These are phyloP conservation scores for Albatrellus ellisii DNA, from an alignment of 768 basidiomycete genomes.

Conservation along the genomic window DNA sequence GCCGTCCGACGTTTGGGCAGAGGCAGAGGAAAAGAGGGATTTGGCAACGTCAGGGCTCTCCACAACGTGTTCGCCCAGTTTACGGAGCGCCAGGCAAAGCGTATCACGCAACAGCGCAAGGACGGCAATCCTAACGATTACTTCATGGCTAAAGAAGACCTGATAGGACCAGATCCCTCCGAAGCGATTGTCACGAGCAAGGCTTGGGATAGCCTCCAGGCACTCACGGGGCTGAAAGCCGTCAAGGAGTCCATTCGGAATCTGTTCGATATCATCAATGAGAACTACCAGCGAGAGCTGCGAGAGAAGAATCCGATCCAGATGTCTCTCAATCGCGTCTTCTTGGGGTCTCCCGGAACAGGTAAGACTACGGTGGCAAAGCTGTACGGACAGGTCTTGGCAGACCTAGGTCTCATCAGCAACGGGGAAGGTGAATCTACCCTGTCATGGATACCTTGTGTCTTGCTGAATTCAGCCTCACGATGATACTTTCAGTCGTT, in stretches of 20 bases:
- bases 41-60: constrained; percentile 56
- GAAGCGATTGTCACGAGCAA: constrained; percentile 29
- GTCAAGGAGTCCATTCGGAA: constrained; percentile 43
- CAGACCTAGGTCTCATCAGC: constrained; percentile 49
- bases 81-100: constrained; percentile 37
- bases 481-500: constrained; percentile 34
- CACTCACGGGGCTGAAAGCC: constrained; percentile 36
- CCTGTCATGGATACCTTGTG: background rate
- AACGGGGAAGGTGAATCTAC: constrained; percentile 52
- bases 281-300: constrained; percentile 50
- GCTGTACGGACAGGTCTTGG: constrained; percentile 50
- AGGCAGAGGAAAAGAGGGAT: constrained; percentile 44
- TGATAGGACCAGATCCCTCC: constrained; percentile 55
- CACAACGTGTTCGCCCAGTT: constrained; percentile 35
- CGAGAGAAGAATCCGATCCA: constrained; percentile 37
- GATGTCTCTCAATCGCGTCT: constrained; percentile 49
- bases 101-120: constrained; percentile 29
- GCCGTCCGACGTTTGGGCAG: constrained; percentile 46
- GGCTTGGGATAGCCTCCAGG: constrained; percentile 39
- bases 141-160: constrained; percentile 35
- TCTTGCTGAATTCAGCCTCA: background rate
- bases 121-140: constrained; percentile 36
- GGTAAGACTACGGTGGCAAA: constrained; percentile 63
- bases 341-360: constrained; percentile 56
- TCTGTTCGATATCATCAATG: constrained; percentile 31